Evolutionary conservation across 805 yeast genomes (phyloP).

Genomic region (Zygoascus bituminiphila): DNA sequence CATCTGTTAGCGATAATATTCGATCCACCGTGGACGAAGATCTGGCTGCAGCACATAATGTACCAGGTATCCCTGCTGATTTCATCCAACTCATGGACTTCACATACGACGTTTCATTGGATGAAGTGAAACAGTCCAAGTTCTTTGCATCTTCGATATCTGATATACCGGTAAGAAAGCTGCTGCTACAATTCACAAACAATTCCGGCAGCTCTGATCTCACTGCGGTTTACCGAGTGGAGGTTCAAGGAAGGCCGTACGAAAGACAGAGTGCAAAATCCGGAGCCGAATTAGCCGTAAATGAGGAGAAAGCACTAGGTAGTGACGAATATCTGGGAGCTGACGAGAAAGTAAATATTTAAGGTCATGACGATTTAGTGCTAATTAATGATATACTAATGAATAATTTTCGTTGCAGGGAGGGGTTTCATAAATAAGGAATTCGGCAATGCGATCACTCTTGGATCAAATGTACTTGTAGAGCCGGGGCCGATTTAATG

Average conservation of each 20-base stretch:
- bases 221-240: neutral
- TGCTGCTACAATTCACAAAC: neutral
- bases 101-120: constrained; percentile 16
- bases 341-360: neutral
- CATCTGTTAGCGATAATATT: constrained; percentile 15
- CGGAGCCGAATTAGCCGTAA: too few relatives aligned
- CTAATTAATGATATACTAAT: neutral
- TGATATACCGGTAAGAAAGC: neutral
- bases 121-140: neutral
- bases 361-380: neutral
- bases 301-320: neutral
- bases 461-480: constrained; percentile 11
- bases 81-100: constrained; percentile 19
- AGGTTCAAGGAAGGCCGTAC: neutral
- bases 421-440: neutral
- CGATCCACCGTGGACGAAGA: constrained; percentile 1
- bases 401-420: neutral
- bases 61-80: neutral
- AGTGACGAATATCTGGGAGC: neutral
- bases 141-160: neutral
- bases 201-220: neutral
- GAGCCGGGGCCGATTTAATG: constrained; percentile 14
- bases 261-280: neutral
- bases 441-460: neutral
- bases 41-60: neutral